Evolutionary conservation across 768 basidiomycete genomes (phyloP), one percentile per base, ranked within the genome.

Genomic region (Crepidotus variabilis): DNA sequence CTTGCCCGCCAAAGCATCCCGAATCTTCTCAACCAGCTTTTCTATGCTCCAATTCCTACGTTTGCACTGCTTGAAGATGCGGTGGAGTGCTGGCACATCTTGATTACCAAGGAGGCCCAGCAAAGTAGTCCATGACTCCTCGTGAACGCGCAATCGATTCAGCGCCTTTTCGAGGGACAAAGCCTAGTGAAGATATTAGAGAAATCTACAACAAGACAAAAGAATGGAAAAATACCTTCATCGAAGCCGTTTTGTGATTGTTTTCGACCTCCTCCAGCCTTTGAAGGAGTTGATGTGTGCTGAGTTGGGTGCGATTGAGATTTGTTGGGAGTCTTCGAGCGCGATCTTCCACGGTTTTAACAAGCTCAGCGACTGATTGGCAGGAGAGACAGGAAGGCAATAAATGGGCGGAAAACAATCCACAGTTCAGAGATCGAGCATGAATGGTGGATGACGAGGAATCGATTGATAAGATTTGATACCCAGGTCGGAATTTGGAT

Each of bases 51-150:
- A 68, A 54, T n/a, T n/a, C n/a, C n/a, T n/a, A n/a, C n/a, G n/a
- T n/a, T n/a, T n/a, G n/a, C n/a, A n/a, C n/a, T n/a, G 64, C 33
- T 52, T 55, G 45, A 72, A 59, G 16, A 72, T 60, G 11, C 65
- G 66, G 20, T 64, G 63, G 9, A 72, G 57, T 1, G 52, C 67
- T 1, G 69, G 71, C 11, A 72, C 60, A 43, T 67, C 57, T 13
- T 58, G 23, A 8, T 55, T 57, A 1, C 62, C 65, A 20, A 62
- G 43, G 20, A 66, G 50, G 6, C 56, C 18, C 21, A 63, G 48
- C 16, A 67, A 47, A 2, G 1, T 20, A 22, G 45, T 6, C 53
- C 58, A 61, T 2, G 54, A 61, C 16, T 52, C 10, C 33, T 64
- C 54, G 39, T 56, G 61, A 1, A 24, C 51, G 20, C 34, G 51